Evolutionary conservation across 2,329 filamentous ascomycete species (phyloP).

Genomic region (Monosporascus sp.): DNA sequence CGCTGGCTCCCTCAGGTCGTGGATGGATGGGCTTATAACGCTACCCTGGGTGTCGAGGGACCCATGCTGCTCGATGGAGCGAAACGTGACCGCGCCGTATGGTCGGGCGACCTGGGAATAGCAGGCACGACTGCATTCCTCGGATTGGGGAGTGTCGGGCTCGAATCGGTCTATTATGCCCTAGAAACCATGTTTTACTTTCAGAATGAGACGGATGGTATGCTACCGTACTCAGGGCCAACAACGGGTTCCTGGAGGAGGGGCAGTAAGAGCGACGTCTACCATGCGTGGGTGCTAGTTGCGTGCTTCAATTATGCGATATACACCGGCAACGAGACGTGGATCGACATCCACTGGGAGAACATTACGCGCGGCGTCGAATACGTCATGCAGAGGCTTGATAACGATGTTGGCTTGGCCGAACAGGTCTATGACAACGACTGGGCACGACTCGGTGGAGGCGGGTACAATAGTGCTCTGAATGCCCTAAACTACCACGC

Average conservation of each 20-base stretch:
- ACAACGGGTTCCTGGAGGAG: conserved; percentile 13
- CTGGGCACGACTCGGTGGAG: conserved; percentile 24
- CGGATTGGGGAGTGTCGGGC: conserved; percentile 39
- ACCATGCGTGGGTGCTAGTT: conserved; percentile 42
- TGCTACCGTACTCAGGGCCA: conserved; percentile 18
- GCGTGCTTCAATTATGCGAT: conserved; percentile 46
- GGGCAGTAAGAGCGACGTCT: conserved; percentile 14
- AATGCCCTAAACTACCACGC: conserved; percentile 27
- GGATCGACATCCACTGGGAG: conserved; percentile 36
- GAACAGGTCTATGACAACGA: conserved; percentile 18
- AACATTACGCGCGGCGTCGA: conserved; percentile 31
- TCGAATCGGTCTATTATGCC: conserved; percentile 41
- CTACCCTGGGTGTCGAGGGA: conserved; percentile 24
- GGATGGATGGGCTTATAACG: conserved; percentile 33
- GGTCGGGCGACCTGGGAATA: conserved; percentile 54
- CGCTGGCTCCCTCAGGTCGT: conserved; percentile 30
- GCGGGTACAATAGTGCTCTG: conserved; percentile 25
- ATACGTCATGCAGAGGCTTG: conserved; percentile 9
- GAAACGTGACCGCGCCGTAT: conserved; percentile 50
- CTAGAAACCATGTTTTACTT: conserved; percentile 36
- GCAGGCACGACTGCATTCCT: conserved; percentile 44
- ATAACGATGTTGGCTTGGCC: conserved; percentile 8
- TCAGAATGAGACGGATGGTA: conserved; percentile 22
- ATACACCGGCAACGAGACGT: conserved; percentile 38
- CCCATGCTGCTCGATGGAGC: conserved; percentile 42